These are phyloP conservation scores for Tetrahymena thermophila DNA, from an alignment of 73 alveolate genomes.

Conservation along the genomic window DNA sequence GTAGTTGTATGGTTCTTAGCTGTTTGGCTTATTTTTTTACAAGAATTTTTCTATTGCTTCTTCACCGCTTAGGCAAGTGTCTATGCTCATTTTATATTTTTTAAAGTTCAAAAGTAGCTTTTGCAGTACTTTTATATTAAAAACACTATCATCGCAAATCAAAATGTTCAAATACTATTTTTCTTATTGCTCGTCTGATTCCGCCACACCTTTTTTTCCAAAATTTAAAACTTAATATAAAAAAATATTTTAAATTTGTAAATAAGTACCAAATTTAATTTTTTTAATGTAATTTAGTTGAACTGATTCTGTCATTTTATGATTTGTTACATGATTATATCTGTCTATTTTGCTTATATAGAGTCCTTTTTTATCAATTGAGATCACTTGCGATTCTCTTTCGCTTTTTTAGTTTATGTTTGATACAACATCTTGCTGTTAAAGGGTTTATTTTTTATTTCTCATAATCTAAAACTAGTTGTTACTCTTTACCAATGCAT, in stretches of 20 bases:
- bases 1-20: not conserved
- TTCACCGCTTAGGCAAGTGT: not conserved
- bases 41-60: not conserved
- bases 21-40: not conserved
- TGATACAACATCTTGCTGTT: not conserved
- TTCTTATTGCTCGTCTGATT: not conserved
- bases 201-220: not conserved
- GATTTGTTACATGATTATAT: not conserved
- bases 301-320: not conserved
- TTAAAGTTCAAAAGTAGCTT: not conserved
- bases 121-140: not conserved
- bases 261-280: not conserved
- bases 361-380: not conserved
- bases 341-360: not conserved
- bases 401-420: not conserved
- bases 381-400: not conserved
- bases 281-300: not conserved
- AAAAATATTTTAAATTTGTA: not conserved
- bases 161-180: not conserved
- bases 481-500: not conserved
- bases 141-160: not conserved
- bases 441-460: not conserved
- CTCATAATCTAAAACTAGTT: not conserved
- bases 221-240: not conserved
- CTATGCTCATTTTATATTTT: not conserved